Base-by-base conservation (phyloP, 352 stramenopile genomes). In the Phytopythium cucurbitacearum region DNA sequence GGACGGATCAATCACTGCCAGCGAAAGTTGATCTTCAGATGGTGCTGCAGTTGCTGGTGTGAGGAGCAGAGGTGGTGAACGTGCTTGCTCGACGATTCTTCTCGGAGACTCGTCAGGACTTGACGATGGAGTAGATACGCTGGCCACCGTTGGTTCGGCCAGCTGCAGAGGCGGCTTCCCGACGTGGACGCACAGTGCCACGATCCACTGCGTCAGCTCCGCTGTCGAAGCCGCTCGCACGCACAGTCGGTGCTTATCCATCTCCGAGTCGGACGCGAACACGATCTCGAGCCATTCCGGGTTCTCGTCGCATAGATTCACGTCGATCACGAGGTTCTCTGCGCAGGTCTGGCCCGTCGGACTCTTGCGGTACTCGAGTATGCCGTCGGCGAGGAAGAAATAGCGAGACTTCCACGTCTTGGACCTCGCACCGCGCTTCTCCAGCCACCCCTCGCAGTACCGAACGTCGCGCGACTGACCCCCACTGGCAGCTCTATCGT, bases 361-460 rank as follows among this genome's bases (percentile, higher is more conserved):
- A 1, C 60, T 58, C 33, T 90, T 73, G 7, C 78, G 78, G 46
- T 91, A 85, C 59, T 85, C 67, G 12, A 93, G 56, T 62, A 76
- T 79, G 0, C 69, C 59, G 28, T 80, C 76, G 11, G 69, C 62
- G 5, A 91, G 59, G 21, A 74, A 66, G 56, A 91, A 85, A 51
- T 85, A 91, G 2, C 76, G 67, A 40, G 71, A 65, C 40, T 79
- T 77, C 80, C 80, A 91, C n/a, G 71, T 56, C 7, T 67, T 70
- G 9, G 63, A 72, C 4, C 38, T 43, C 37, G 71, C 66, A 21
- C 75, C 73, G 35, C 80, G 65, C 48, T 87, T 87, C 32, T 82
- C 56, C 33, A 91, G 59, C 75, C 75, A 91, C 5, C 80, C 77
- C 62, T 87, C 77, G 48, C 66, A 74, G 32, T 59, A 56, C 39